Evolutionary conservation across 2,329 filamentous ascomycete genomes (phyloP).

Genomic region (Arthrobotrys sphaeroides): DNA sequence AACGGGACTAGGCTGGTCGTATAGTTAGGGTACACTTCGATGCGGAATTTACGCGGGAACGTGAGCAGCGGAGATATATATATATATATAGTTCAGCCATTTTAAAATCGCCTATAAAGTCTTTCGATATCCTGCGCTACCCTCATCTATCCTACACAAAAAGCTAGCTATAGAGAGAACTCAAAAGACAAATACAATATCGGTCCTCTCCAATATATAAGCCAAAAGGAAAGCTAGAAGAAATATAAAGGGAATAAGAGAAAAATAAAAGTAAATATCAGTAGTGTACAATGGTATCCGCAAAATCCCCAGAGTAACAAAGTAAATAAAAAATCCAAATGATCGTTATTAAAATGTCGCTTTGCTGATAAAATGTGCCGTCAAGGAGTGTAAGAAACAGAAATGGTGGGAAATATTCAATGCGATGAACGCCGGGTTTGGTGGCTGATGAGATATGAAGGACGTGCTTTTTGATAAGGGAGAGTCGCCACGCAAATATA

Average conservation of each 20-base stretch:
- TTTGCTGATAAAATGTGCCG: not conserved
- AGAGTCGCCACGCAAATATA: constrained; percentile 1
- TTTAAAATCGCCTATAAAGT: not conserved
- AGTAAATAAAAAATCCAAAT: not conserved
- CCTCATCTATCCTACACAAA: constrained; percentile 22
- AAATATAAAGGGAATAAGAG: not conserved
- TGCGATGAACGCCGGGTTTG: not conserved
- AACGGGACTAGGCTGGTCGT: too few species aligned
- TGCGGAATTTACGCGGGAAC: too few species aligned
- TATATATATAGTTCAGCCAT: not conserved
- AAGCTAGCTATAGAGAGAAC: not conserved
- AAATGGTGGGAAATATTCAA: not conserved
- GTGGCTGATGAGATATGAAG: constrained; percentile 11
- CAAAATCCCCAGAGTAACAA: constrained; percentile 16
- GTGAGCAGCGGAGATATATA: not conserved
- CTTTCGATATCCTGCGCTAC: not conserved
- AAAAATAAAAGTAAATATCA: not conserved
- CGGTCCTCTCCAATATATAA: constrained; percentile 40
- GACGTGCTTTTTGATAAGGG: constrained; percentile 8
- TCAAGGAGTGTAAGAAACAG: constrained; percentile 14
- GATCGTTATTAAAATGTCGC: constrained; percentile 29
- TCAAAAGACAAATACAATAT: constrained; percentile 4
- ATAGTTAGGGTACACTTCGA: too few species aligned
- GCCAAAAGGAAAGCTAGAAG: not conserved
- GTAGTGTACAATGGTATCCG: constrained; percentile 50